Evolutionary conservation across 2,329 filamentous ascomycete genomes (phyloP).

Genomic region (Fusarium euwallaceae): DNA sequence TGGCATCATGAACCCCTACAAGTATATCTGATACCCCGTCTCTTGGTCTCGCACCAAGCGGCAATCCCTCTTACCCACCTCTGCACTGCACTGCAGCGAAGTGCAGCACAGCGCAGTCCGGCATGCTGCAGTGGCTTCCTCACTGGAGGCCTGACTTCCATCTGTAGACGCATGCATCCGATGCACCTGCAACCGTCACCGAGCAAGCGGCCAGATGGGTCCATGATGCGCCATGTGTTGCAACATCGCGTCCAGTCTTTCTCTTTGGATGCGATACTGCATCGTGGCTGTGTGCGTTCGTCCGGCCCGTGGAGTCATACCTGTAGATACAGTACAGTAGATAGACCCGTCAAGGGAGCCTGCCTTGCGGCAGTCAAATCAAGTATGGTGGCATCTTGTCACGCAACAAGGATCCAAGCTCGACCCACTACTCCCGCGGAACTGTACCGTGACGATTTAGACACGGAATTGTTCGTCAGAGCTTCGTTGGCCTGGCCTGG

Average conservation of each 20-base stretch:
- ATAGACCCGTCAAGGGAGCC: conserved; percentile 13
- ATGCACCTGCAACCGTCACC: neutral
- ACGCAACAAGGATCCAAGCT: neutral
- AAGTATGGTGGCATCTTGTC: conserved; percentile 10
- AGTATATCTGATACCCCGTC: conserved; percentile 76
- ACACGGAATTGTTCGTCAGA: neutral
- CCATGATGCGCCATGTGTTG: neutral
- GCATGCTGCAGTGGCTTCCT: conserved; percentile 22
- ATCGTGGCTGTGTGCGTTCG: conserved; percentile 4
- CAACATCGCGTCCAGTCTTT: conserved; percentile 9
- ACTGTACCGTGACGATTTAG: neutral
- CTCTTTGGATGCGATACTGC: conserved; percentile 1
- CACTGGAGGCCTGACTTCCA: conserved; percentile 21
- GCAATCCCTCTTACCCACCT: conserved; percentile 28
- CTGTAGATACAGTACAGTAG: conserved; percentile 2
- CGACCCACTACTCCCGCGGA: conserved; percentile 1
- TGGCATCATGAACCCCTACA: conserved; percentile 99
- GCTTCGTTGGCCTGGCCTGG: neutral
- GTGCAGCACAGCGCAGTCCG: neutral
- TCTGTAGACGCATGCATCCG: neutral
- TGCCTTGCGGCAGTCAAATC: conserved; percentile 7
- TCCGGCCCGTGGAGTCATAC: neutral
- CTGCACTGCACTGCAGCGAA: neutral
- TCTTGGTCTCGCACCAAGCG: conserved; percentile 24
- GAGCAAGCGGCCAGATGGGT: conserved; percentile 12